Base-by-base conservation (phyloP, 2,329 filamentous ascomycete genomes). In the Fusarium penzigii region DNA sequence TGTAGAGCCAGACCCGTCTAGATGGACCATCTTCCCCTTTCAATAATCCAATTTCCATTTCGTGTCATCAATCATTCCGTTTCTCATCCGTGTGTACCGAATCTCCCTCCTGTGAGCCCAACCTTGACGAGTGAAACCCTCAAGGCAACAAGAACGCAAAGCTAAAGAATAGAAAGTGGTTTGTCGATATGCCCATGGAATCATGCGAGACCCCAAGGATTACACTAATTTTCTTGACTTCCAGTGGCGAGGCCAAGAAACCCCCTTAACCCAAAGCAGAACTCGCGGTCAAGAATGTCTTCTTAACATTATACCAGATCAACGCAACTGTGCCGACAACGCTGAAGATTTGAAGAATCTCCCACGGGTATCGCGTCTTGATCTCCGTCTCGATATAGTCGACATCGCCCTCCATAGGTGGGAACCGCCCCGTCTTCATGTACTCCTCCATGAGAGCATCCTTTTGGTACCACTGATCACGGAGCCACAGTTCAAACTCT, bases 391-490 rank as follows among this genome's bases (percentile, higher is more conserved):
- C 83, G 61, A 86, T 73, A 47, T 79, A 81, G 1, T 72, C 70
- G 42, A 72, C 66, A 44, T 71, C 70, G n/a, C 70, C 76, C 7
- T 84, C 76, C 57, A 88, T 86, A 5, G 85, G 79, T 0, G 94
- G 94, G 65, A 97, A 96, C 17, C 87, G 82, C 3, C 89, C 91
- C 2, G 87, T 92, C 14, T 81, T 78, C 49, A 87, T 76, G 68
- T 91, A 97, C 59, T 91, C 83, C 62, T 97, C 92, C 66, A 99
- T 83, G 42, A 97, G 78, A 29, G 85, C 84, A 64, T 99, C 93
- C 70, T 99, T 99, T 69, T 96, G 92, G 46, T 87, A 83, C 94
- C 94, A 99, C 42, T 92, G 83, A 51, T 90, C 86, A 32, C 86
- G 82, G 29, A 97, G 78, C 94, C 94, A 99, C 3, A 79, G 65